A percentile compares a stretch with the other conserved stretches of the same genome.
Conservation (phyloP, 129 eudicot genomes). For the Centaurea solstitialis region DNA sequence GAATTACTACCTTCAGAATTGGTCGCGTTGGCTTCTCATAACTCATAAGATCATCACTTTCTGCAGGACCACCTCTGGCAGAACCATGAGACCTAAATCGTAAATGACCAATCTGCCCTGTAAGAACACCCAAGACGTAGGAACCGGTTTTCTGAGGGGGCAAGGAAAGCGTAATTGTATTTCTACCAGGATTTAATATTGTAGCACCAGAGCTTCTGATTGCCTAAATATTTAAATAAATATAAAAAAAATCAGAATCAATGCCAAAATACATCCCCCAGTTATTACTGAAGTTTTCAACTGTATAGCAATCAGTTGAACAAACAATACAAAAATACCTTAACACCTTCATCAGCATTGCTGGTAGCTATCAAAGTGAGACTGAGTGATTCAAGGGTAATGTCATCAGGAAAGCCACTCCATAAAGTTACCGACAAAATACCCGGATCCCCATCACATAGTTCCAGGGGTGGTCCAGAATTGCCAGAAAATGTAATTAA, state of each 20-base stretch:
- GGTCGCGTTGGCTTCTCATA: slow-evolving; percentile 98
- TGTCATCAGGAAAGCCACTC: slow-evolving; percentile 99
- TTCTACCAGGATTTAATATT: slow-evolving; percentile 80
- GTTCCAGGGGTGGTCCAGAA: slow-evolving; percentile 77
- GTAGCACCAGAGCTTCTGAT: slow-evolving; percentile 79
- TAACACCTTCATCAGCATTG: slow-evolving; percentile 91
- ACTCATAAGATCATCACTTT: slow-evolving; percentile 97
- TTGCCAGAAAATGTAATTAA: slow-evolving; percentile 88
- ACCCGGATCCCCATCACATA: slow-evolving; percentile 98
- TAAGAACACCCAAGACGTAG: slow-evolving; percentile 90
- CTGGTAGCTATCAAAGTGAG: slow-evolving; percentile 82
- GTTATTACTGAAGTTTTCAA: background rate
- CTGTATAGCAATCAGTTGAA: background rate
- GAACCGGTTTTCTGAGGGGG: slow-evolving; percentile 98
- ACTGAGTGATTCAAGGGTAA: slow-evolving; percentile 89
- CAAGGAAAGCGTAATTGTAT: slow-evolving; percentile 65
- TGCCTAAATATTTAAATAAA: slow-evolving; percentile 47
- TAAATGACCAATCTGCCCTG: slow-evolving; percentile 93
- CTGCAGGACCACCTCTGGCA: slow-evolving; percentile 92
- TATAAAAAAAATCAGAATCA: background rate
- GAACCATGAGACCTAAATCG: slow-evolving; percentile 96
- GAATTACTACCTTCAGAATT: slow-evolving; percentile 69
- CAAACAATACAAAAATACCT: slow-evolving; percentile 48
- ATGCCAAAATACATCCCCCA: slow-evolving; percentile 8
- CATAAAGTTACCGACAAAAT: slow-evolving; percentile 72